These are phyloP conservation scores for Coriaria nepalensis DNA, from an alignment of 306 rosid species.

Conservation along the genomic window DNA sequence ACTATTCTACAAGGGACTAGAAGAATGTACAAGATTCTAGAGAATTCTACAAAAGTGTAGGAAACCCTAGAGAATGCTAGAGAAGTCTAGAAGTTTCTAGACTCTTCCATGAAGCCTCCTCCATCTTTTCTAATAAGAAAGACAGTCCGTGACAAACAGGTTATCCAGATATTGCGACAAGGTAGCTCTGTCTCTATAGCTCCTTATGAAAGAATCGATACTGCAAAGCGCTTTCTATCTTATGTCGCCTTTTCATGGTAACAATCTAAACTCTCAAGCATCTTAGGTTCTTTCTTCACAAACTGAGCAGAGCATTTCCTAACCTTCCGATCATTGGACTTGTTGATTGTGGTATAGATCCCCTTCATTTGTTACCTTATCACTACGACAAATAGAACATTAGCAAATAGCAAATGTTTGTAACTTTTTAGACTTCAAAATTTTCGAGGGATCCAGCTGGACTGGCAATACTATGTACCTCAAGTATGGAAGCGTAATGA, in stretches of 20 bases:
- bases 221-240: background rate
- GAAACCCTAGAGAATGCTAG: too few species aligned
- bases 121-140: too few species aligned
- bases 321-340: slow-evolving; percentile 70
- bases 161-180: slow-evolving; percentile 84
- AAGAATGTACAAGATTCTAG: too few species aligned
- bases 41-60: too few species aligned
- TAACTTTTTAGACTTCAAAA: background rate
- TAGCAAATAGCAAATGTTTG: background rate
- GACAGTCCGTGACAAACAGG: too few species aligned
- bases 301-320: slow-evolving; percentile 54
- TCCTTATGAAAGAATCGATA: background rate
- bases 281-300: slow-evolving; percentile 67
- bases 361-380: background rate
- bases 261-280: slow-evolving; percentile 7
- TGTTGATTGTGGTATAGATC: slow-evolving; percentile 75
- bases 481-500: slow-evolving; percentile 77
- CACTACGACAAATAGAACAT: background rate
- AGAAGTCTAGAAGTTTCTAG: too few species aligned
- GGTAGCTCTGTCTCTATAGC: slow-evolving; percentile 25
- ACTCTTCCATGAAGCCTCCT: too few species aligned
- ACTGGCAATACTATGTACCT: slow-evolving; percentile 72
- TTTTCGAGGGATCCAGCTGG: slow-evolving; percentile 90
- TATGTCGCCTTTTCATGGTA: slow-evolving; percentile 2
- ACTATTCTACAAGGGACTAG: too few species aligned